Conservation (phyloP, 1,284 basidiomycete genomes). For the Trichosporon inkin region DNA sequence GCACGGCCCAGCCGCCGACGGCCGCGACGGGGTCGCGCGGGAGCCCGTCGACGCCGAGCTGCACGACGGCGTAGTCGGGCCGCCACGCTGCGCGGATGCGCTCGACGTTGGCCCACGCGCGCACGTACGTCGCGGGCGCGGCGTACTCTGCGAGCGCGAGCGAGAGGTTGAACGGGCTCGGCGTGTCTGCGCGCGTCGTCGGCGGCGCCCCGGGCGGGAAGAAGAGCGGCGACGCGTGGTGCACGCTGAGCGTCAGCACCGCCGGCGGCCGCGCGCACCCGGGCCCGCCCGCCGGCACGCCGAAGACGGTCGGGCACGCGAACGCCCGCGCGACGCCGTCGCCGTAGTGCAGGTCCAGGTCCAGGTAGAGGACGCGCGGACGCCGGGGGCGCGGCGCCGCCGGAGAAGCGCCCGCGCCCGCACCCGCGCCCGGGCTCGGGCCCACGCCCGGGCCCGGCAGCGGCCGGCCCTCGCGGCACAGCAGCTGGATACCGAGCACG, state of each 20-base stretch:
- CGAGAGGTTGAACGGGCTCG: constrained; percentile 70
- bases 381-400: constrained; percentile 33
- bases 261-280: constrained; percentile 37
- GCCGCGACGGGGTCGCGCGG: constrained; percentile 69
- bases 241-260: constrained; percentile 76
- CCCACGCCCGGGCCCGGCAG: too few species aligned
- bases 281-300: constrained; percentile 50
- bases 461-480: constrained; percentile 28
- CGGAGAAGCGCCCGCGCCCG: too few species aligned
- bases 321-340: constrained; percentile 83
- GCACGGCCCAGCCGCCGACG: constrained; percentile 69
- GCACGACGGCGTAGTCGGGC: constrained; percentile 75
- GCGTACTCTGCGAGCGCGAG: constrained; percentile 68
- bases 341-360: constrained; percentile 80
- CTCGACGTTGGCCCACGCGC: constrained; percentile 63
- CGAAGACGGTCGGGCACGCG: constrained; percentile 40
- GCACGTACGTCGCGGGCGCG: constrained; percentile 59
- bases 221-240: constrained; percentile 75
- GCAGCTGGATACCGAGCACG: constrained; percentile 64
- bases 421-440: too few species aligned
- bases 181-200: constrained; percentile 52
- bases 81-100: constrained; percentile 60
- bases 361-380: constrained; percentile 78
- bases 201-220: constrained; percentile 58
- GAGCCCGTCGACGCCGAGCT: constrained; percentile 81